Evolutionary conservation across 441 rosid species (phyloP), one percentile per base, ranked within the genome.

Genomic region (Sinapis alba): DNA sequence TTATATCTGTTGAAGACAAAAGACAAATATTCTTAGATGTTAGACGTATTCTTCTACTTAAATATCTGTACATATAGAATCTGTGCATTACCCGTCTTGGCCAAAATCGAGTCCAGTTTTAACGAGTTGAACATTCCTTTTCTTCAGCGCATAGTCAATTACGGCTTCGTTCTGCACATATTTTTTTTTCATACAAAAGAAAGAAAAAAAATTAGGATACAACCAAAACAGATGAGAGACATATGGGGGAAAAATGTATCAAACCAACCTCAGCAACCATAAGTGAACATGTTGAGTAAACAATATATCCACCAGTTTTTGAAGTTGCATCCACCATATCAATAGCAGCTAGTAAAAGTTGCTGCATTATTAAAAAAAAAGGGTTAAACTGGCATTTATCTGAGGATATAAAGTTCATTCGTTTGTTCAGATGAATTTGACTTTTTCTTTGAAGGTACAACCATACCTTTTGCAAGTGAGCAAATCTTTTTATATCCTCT

Each of bases 281-380:
- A 73, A 92, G 85, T 56, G 99, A 94, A 82, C 98, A 94, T 11
- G 99, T 92, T 47, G 99, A 94, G 78, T 94, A 94, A 76, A 94
- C 93, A 30, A 94, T 78, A 72, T 85, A 92, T 78, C 98, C 98
- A n/a, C 99, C 99, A 6, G 98, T 83, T 74, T 88, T 86, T 26
- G 98, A 94, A 71, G 86, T 88, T 32, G 97, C 93, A 75, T 94
- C 94, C 61, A 90, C 98, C 94, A 94, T 83, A 80, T 94, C 99
- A 67, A 94, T 90, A 5, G 99, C 99, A 62, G 90, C 90, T 54
- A 94, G 99, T 68, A 94, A 78, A 77, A 94, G 83, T 92, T 94
- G 94, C 99, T 93, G 66, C 74, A 32, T 1, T 7, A 15, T 50
- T 7, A 1, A 76, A 21, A 74, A 54, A 21, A 73, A 36, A 11